Percentiles rank a stretch among this genome's conserved stretches.
Evolutionary conservation across 352 stramenopile species (phyloP).

Genomic region (Pythium volutum): DNA sequence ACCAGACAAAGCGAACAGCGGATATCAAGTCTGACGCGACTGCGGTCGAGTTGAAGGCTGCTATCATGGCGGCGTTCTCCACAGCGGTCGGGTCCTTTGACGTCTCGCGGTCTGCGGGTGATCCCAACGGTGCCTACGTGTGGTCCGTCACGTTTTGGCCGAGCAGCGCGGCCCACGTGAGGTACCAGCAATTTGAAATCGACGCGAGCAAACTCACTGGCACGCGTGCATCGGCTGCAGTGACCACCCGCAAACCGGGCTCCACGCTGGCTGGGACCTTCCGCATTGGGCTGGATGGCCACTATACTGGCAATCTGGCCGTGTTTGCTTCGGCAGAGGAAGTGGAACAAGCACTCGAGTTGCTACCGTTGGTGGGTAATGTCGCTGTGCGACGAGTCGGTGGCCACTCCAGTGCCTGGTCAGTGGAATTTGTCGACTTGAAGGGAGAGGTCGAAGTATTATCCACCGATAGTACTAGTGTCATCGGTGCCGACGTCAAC

Average conservation of each 20-base stretch:
- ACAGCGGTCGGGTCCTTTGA: conserved; percentile 18
- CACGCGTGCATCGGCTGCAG: conserved; percentile 10
- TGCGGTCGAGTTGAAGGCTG: conserved; percentile 31
- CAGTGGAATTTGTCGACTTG: conserved; percentile 26
- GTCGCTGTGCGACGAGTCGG: conserved; percentile 17
- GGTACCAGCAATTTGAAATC: conserved; percentile 29
- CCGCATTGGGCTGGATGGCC: conserved; percentile 23
- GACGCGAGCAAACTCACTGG: conserved; percentile 22
- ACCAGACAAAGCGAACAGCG: conserved; percentile 31
- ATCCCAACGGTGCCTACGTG: conserved; percentile 34
- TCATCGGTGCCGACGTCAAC: conserved; percentile 15
- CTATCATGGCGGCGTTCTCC: conserved; percentile 29
- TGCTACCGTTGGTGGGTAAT: conserved; percentile 17
- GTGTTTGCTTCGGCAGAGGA: conserved; percentile 17
- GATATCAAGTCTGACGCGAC: conserved; percentile 45
- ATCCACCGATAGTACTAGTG: conserved; percentile 3
- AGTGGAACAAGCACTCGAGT: conserved; percentile 26
- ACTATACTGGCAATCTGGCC: conserved; percentile 20
- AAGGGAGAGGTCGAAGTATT: conserved; percentile 20
- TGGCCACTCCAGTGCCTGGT: conserved; percentile 20
- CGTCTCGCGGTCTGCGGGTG: conserved; percentile 27
- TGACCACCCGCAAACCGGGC: conserved; percentile 12
- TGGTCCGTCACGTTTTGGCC: conserved; percentile 40
- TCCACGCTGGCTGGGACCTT: conserved; percentile 28
- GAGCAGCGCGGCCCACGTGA: neutral